Evolutionary conservation across 78 protist species (phyloP).

Genomic region (Dictyostelium capitatum): DNA sequence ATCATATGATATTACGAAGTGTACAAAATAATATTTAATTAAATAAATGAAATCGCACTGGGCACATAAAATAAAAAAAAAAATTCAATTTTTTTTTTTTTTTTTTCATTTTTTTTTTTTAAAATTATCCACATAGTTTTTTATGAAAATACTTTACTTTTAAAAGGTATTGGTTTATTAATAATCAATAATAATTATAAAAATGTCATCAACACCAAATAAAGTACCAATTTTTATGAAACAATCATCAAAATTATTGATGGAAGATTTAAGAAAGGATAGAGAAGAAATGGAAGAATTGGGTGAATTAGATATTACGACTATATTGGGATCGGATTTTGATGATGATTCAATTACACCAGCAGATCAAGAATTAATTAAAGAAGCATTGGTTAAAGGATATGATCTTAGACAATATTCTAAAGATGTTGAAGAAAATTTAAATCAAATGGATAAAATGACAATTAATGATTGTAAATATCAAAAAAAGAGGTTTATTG

Average conservation of each 20-base stretch:
- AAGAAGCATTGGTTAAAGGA: conserved; percentile 61
- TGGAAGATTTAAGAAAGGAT: conserved; percentile 18
- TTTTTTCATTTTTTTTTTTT: no score
- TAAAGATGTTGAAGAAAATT: conserved; percentile 30
- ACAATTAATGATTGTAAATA: conserved; percentile 58
- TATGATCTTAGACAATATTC: conserved; percentile 49
- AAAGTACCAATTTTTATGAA: conserved; percentile 19
- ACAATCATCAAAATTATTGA: conserved; percentile 33
- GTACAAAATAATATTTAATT: neutral
- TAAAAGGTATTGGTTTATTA: neutral
- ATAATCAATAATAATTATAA: neutral
- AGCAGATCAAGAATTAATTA: conserved; percentile 54
- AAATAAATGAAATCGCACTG: no score
- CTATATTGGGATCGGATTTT: conserved; percentile 40
- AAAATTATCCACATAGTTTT: no score
- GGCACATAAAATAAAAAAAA: no score
- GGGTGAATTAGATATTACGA: conserved; percentile 49
- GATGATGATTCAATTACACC: conserved; percentile 58
- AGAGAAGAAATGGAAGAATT: conserved; percentile 24
- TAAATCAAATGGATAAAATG: conserved; percentile 35
- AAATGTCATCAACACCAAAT: neutral
- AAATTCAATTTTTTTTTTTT: no score
- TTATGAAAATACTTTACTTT: no score
- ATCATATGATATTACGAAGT: no score
- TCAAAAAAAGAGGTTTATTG: neutral